Conservation (phyloP, 768 basidiomycete species). For the Lanmaoa pseudosensibilis region DNA sequence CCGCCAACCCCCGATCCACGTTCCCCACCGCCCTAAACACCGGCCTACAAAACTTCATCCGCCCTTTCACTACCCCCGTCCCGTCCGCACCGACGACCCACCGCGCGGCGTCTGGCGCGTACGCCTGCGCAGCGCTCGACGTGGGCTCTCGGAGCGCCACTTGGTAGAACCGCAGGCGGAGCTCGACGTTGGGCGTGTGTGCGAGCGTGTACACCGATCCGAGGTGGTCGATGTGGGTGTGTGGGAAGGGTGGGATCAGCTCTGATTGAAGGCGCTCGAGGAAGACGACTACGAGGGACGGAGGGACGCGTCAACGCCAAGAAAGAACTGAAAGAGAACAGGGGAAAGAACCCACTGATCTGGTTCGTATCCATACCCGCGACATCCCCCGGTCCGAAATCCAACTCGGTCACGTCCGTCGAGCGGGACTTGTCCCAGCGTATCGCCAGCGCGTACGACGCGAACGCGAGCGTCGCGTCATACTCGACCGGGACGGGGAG, state of each 20-base stretch:
- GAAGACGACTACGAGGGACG: conserved; percentile 62
- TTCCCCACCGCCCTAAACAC: conserved; percentile 54
- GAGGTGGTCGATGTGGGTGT: conserved; percentile 57
- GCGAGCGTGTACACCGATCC: conserved; percentile 49
- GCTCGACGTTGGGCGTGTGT: conserved; percentile 66
- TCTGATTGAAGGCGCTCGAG: conserved; percentile 68
- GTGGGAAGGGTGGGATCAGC: conserved; percentile 55
- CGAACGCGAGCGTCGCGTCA: conserved; percentile 66
- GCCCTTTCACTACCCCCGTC: conserved; percentile 63
- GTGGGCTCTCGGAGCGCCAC: conserved; percentile 56
- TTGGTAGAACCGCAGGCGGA: conserved; percentile 76
- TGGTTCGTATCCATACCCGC: conserved; percentile 70
- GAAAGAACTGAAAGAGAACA: neutral
- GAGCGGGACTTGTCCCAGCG: conserved; percentile 70
- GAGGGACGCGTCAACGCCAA: neutral
- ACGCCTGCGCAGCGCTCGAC: conserved; percentile 48
- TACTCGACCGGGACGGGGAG: conserved; percentile 77
- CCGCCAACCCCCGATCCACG: conserved; percentile 55
- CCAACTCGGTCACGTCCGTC: conserved; percentile 44
- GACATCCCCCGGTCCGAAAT: conserved; percentile 63
- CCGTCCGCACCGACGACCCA: conserved; percentile 68
- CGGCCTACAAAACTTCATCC: conserved; percentile 85
- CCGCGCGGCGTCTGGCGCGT: conserved; percentile 52
- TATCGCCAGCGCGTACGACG: conserved; percentile 69
- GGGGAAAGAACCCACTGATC: conserved; percentile 49